Evolutionary conservation across 2,329 filamentous ascomycete species (phyloP), one percentile per base, ranked within the genome.

Genomic region (Colletotrichum higginsianum): DNA sequence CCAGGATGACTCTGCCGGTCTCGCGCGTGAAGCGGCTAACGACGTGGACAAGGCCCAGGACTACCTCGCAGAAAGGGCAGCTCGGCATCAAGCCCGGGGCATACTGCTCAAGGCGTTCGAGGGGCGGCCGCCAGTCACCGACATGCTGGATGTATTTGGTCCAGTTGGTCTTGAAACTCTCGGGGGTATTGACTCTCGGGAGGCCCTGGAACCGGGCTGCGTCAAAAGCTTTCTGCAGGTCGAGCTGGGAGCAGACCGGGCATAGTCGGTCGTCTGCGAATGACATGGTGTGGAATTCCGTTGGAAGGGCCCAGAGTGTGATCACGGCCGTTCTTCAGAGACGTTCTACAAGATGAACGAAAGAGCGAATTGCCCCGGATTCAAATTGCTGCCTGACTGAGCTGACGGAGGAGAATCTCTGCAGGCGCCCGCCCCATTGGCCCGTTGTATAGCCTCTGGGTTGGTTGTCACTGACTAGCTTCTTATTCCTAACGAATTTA

Each of bases 211-310:
- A 68, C 12, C 49, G 50, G 23, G 12, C 53, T 30, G 50, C 18
- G 35, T 64, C 12, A 7, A 68, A 61, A 7, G 53, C 11, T 6
- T 18, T 15, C 15, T 49, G 21, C 6, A 68, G 23, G n/a, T 52
- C 35, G 4, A 68, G 60, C 12, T 44, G 44, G n/a, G 6, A 26
- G 53, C 66, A 68, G 16, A 58, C 23, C n/a, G 35, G 60, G 23
- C 66, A 68, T 4, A 68, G 52, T 30, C 60, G 44, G 11, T 68
- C 60, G 16, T 62, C 60, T n/a, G 47, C 30, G 16, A 62, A 52
- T 1, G 35, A 52, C 60, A 52, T 62, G 26, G 18, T 49, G 5
- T 6, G 26, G 26, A 23, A 49, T 46, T 16, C 42, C 30, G 42
- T 18, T 46, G 42, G 42, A 46, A 46, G 8, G 5, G 18, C 15